A percentile compares a stretch with the other conserved stretches of the same genome.
Conservation (phyloP, 1,284 basidiomycete species). For the Fomitopsis schrenkii region DNA sequence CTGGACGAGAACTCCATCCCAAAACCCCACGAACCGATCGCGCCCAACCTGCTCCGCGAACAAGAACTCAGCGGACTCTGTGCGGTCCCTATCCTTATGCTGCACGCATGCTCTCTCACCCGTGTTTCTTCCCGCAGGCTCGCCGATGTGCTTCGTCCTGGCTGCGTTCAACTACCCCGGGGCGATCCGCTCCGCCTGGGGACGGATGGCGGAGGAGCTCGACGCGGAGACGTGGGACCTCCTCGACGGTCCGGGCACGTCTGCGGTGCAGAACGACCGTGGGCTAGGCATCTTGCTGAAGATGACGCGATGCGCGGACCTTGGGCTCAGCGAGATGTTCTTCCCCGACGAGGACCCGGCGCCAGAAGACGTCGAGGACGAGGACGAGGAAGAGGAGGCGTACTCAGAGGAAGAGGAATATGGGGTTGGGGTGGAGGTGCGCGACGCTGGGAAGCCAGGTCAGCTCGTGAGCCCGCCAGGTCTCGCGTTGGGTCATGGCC, state of each 20-base stretch:
- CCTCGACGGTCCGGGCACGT: conserved; percentile 41
- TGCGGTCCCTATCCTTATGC: conserved; percentile 32
- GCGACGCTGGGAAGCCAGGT: background rate
- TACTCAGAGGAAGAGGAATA: conserved; percentile 8
- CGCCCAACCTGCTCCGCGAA: conserved; percentile 51
- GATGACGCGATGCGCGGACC: conserved; percentile 71
- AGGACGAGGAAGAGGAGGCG: background rate
- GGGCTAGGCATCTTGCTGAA: conserved; percentile 64
- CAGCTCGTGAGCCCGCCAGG: background rate
- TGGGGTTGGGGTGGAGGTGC: conserved; percentile 8
- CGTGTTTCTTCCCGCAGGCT: conserved; percentile 41
- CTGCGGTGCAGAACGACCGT: conserved; percentile 36
- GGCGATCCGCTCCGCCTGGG: conserved; percentile 67
- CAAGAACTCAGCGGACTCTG: conserved; percentile 74
- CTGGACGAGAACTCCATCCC: conserved; percentile 14
- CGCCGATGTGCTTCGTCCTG: conserved; percentile 69
- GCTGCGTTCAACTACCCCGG: conserved; percentile 62
- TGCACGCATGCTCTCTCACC: background rate
- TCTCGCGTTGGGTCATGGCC: background rate
- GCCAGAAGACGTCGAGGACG: conserved; percentile 12
- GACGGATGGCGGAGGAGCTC: conserved; percentile 61
- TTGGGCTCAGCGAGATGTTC: conserved; percentile 70
- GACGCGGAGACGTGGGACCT: conserved; percentile 60
- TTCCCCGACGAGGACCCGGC: conserved; percentile 35
- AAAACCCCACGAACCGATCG: conserved; percentile 14